These are phyloP conservation scores for Ceriops tagal DNA, from an alignment of 345 rosid species.

Conservation along the genomic window DNA sequence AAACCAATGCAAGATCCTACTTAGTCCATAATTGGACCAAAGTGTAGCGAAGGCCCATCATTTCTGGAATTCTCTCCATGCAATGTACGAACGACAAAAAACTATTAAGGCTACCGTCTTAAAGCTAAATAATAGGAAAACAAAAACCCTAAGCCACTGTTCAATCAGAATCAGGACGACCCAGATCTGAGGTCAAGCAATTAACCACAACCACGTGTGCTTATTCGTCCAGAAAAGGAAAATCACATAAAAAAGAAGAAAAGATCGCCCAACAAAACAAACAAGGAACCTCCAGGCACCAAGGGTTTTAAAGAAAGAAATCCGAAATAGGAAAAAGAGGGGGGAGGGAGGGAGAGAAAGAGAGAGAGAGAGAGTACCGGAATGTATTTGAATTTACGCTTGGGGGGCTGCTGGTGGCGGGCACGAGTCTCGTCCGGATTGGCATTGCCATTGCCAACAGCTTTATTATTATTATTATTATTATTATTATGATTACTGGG, in stretches of 20 bases:
- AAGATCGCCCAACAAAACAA: not conserved
- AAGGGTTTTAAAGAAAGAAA: not conserved
- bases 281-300: not conserved
- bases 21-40: not conserved
- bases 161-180: conserved; percentile 1
- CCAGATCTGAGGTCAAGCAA: conserved; percentile 16
- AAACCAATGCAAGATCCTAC: not conserved
- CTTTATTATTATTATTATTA: conserved; percentile 10
- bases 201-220: not conserved
- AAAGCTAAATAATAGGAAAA: not conserved
- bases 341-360: not conserved
- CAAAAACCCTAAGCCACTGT: conserved; percentile 19
- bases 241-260: not conserved
- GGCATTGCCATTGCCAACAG: conserved; percentile 16
- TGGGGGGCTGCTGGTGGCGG: conserved; percentile 27
- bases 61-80: not conserved
- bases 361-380: conserved; percentile 48
- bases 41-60: not conserved
- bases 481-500: not conserved
- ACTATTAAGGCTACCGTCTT: too few species aligned
- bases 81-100: too few species aligned
- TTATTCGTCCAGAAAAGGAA: not conserved
- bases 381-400: conserved; percentile 79
- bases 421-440: conserved; percentile 17
- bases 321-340: not conserved